Percentiles rank a stretch among this genome's conserved stretches.
Conservation (phyloP, 306 rosid genomes). For the Prunus davidiana region DNA sequence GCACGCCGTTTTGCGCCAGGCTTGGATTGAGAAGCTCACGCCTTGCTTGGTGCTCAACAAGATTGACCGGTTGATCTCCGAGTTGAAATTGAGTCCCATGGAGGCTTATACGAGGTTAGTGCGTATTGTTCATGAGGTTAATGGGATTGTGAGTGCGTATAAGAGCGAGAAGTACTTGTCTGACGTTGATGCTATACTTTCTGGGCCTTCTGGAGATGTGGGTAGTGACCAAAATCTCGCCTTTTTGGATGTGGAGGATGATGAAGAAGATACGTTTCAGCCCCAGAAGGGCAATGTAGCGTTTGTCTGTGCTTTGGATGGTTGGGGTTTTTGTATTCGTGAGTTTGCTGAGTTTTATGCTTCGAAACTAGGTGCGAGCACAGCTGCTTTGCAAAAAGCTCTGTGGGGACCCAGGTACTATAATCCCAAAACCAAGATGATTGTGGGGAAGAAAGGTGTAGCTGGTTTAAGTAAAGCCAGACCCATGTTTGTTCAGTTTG, state of each 20-base stretch:
- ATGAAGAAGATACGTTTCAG: conserved; percentile 72
- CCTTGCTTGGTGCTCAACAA: conserved; percentile 86
- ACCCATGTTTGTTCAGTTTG: conserved; percentile 91
- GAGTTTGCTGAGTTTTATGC: conserved; percentile 72
- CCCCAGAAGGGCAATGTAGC: conserved; percentile 88
- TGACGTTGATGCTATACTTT: conserved; percentile 71
- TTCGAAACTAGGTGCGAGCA: conserved; percentile 69
- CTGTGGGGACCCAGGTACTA: conserved; percentile 74
- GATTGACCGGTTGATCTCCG: conserved; percentile 75
- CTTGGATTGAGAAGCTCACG: conserved; percentile 80
- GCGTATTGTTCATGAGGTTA: conserved; percentile 77
- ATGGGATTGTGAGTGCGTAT: conserved; percentile 74
- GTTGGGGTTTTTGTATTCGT: conserved; percentile 79
- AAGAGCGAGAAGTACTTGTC: conserved; percentile 73
- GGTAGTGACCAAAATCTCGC: conserved; percentile 21
- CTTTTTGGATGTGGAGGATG: conserved; percentile 52
- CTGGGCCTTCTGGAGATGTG: conserved; percentile 33
- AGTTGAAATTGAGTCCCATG: conserved; percentile 60
- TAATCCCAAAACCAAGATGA: conserved; percentile 68
- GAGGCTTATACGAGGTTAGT: conserved; percentile 64
- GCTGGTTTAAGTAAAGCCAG: conserved; percentile 48
- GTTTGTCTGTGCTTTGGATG: conserved; percentile 82
- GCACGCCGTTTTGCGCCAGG: conserved; percentile 88
- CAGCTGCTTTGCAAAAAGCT: conserved; percentile 50
- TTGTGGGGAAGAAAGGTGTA: conserved; percentile 65